Conservation (phyloP, 2,329 filamentous ascomycete species). For the Xylaria sp. region DNA sequence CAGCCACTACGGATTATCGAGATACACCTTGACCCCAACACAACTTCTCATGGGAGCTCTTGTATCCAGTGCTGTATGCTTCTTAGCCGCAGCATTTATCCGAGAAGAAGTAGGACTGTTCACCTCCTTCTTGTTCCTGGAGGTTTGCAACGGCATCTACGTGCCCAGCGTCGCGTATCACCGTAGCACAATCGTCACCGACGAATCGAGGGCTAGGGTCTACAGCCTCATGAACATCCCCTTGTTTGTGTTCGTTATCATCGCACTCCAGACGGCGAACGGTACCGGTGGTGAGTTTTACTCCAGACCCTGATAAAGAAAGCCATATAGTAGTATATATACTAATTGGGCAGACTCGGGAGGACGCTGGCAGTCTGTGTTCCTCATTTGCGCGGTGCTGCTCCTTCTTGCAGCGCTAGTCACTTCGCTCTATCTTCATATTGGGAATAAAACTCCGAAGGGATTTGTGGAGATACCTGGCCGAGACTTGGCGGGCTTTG, state of each 20-base stretch:
- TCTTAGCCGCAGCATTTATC: conserved; percentile 41
- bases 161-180: conserved; percentile 50
- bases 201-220: conserved; percentile 46
- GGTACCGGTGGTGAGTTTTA: conserved; percentile 42
- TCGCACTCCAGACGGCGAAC: conserved; percentile 56
- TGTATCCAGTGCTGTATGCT: conserved; percentile 41
- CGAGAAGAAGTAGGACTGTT: conserved; percentile 44
- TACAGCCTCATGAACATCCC: conserved; percentile 59
- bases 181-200: conserved; percentile 47
- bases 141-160: conserved; percentile 52
- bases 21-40: conserved; percentile 31
- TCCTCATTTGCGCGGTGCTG: conserved; percentile 42
- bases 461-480: conserved; percentile 30
- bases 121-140: conserved; percentile 47
- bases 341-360: conserved; percentile 27
- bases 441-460: not conserved
- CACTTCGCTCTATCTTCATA: conserved; percentile 19
- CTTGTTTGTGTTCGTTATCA: conserved; percentile 67
- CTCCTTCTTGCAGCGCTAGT: conserved; percentile 42
- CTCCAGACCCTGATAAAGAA: not conserved
- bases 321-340: not conserved
- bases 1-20: not conserved
- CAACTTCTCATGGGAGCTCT: conserved; percentile 44
- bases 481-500: conserved; percentile 14
- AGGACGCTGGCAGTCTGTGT: conserved; percentile 40